A percentile compares a stretch with the other conserved stretches of the same genome.
Conservation (phyloP, 768 basidiomycete species). For the Russula lepida region DNA sequence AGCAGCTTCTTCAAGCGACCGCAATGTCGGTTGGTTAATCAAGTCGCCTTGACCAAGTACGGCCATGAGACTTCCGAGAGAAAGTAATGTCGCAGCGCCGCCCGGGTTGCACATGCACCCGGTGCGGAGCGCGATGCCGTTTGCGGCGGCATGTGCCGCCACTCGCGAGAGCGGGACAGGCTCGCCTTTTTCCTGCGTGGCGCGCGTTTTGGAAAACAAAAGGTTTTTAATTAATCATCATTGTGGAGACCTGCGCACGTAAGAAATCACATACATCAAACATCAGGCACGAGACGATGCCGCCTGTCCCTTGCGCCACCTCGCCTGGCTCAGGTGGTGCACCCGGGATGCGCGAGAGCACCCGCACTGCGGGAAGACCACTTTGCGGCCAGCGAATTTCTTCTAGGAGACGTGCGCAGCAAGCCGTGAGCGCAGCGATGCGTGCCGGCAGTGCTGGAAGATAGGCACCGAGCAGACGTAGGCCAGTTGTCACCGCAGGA, state of each 20-base stretch:
- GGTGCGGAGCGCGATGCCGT: constrained; percentile 62
- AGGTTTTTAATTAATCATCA: background rate
- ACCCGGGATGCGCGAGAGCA: constrained; percentile 54
- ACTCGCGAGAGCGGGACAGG: constrained; percentile 39
- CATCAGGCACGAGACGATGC: constrained; percentile 14
- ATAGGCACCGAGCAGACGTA: constrained; percentile 70
- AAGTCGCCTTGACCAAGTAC: constrained; percentile 47
- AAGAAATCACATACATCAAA: constrained; percentile 8
- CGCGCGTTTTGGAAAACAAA: background rate
- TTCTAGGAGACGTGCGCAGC: constrained; percentile 47
- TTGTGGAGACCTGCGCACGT: too few species aligned
- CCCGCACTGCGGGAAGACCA: constrained; percentile 52
- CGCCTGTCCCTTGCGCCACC: constrained; percentile 13
- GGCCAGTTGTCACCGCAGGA: constrained; percentile 70
- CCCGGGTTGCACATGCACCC: constrained; percentile 89
- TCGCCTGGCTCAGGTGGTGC: constrained; percentile 7
- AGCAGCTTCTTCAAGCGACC: constrained; percentile 49
- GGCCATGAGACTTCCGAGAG: constrained; percentile 57
- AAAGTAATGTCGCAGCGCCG: constrained; percentile 64
- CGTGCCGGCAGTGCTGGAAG: constrained; percentile 72
- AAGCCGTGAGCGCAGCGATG: constrained; percentile 59
- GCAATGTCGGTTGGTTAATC: constrained; percentile 27
- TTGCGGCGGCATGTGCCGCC: constrained; percentile 45
- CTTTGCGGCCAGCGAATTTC: constrained; percentile 49
- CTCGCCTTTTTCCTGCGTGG: constrained; percentile 8